Base-by-base conservation (phyloP, 805 yeast genomes). In the Schwanniomyces polymorphus region DNA sequence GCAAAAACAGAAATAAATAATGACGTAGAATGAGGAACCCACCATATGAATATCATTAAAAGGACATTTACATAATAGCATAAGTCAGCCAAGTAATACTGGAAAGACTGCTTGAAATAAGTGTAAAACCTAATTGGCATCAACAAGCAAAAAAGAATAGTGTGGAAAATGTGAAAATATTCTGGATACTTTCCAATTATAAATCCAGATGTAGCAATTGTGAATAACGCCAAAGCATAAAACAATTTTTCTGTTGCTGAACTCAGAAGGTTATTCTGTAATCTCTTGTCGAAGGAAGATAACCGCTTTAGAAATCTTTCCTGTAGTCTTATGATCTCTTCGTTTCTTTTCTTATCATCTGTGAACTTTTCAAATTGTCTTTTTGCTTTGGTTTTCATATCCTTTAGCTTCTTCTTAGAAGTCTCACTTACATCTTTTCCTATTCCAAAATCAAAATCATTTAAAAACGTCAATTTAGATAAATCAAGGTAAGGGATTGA, bases 21-120 rank as follows among this genome's bases (percentile, higher is more conserved):
- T 55, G 84, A 79, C 34, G 76, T 74, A 2, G 96, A 88, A 28
- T 74, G 59, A 0, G 99, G 97, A 51, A 84, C 82, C 5, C 82
- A 72, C 98, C 98, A 92, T 27, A 92, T 76, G 60, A 81, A 92
- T 1, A 82, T 52, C 55, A 91, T 57, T 42, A 88, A 68, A 48
- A 92, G 67, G 10, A 81, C 56, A 60, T 92, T 94, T 39, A 88
- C 97, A 63, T 86, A 94, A 65, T 92, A 92, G 67, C 99, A 92
- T 54, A 92, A 75, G 66, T 92, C 98, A 0, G 96, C 97, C 60
- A 94, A 72, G 63, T 84, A 92, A 65, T 88, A 92, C 50, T 91
- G 97, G 68, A 78, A 89, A 7, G 88, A 80, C 43, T 75, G 78
- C 64, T 87, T 88, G 70, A 84, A 86, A 68, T 88, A 92, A 1